phyloP scores from a whole-genome alignment of 2,329 filamentous ascomycete species.

The Trichoderma sp. region DNA sequence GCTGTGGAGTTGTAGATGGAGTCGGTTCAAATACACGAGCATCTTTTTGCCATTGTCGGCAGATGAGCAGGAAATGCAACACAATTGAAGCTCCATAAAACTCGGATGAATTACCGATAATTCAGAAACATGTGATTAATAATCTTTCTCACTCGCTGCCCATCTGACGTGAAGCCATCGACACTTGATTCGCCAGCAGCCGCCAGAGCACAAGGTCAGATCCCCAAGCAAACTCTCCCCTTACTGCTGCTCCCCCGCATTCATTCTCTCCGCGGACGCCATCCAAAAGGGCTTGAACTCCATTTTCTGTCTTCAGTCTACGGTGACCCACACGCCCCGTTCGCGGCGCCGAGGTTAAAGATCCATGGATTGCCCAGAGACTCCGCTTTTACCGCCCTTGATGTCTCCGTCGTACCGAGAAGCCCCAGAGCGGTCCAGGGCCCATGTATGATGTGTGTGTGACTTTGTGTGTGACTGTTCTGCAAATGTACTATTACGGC shows the following conservation, averaged over 20 bases:
- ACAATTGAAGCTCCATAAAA: not conserved
- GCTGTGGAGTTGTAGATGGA: not conserved
- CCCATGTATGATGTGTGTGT: not conserved
- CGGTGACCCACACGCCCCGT: not conserved
- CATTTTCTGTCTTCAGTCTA: not conserved
- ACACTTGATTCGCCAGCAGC: not conserved
- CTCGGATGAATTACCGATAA: not conserved
- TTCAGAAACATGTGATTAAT: not conserved
- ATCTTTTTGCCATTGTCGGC: not conserved
- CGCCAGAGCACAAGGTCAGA: not conserved
- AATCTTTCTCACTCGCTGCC: not conserved
- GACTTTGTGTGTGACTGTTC: not conserved
- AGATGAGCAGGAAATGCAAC: not conserved
- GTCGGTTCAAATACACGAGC: not conserved
- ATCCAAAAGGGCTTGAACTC: not conserved
- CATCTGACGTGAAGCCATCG: not conserved
- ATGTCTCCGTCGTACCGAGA: not conserved
- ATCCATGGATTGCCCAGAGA: not conserved
- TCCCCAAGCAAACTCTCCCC: not conserved
- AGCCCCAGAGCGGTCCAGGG: not conserved
- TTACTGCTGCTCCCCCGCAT: not conserved
- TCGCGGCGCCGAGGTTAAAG: not conserved
- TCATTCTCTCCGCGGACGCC: not conserved
- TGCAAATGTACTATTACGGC: not conserved
- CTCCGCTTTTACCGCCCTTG: not conserved